Conservation (phyloP, 2,329 filamentous ascomycete species). For the Xylaria polymorpha region DNA sequence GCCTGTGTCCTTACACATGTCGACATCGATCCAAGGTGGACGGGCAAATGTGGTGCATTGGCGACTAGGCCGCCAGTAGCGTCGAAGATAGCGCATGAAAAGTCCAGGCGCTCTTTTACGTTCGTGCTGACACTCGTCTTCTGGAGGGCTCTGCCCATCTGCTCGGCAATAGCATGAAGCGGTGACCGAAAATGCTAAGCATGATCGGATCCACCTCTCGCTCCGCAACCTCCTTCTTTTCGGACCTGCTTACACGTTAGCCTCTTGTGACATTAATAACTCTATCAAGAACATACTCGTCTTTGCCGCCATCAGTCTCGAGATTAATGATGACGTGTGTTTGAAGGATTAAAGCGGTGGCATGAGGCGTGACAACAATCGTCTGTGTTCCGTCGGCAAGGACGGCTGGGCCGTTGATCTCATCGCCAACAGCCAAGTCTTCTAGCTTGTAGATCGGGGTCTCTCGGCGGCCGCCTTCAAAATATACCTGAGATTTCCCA, state of each 20-base stretch:
- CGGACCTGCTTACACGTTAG: conserved; percentile 44
- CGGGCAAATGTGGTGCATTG: conserved; percentile 83
- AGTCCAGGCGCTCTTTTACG: conserved; percentile 85
- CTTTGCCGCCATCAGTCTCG: conserved; percentile 64
- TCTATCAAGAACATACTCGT: conserved; percentile 48
- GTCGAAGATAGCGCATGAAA: conserved; percentile 85
- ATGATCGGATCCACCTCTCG: conserved; percentile 77
- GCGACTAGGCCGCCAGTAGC: conserved; percentile 79
- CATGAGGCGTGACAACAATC: conserved; percentile 85
- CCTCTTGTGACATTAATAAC: conserved; percentile 8
- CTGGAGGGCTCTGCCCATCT: conserved; percentile 82
- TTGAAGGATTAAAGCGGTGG: conserved; percentile 80
- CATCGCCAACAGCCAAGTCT: conserved; percentile 76
- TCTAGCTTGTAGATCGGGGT: conserved; percentile 88
- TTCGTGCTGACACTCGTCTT: conserved; percentile 85
- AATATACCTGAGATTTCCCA: conserved; percentile 79
- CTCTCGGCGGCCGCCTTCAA: conserved; percentile 80
- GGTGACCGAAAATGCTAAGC: conserved; percentile 81
- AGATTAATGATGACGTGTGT: conserved; percentile 93
- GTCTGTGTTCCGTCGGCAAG: conserved; percentile 91
- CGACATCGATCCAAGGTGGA: conserved; percentile 87
- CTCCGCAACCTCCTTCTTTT: conserved; percentile 46
- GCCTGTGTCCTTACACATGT: conserved; percentile 83
- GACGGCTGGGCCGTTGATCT: conserved; percentile 83
- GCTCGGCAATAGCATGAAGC: conserved; percentile 88